phyloP scores from a whole-genome alignment of 2,329 filamentous ascomycete species.

The Verticillium isaacii region DNA sequence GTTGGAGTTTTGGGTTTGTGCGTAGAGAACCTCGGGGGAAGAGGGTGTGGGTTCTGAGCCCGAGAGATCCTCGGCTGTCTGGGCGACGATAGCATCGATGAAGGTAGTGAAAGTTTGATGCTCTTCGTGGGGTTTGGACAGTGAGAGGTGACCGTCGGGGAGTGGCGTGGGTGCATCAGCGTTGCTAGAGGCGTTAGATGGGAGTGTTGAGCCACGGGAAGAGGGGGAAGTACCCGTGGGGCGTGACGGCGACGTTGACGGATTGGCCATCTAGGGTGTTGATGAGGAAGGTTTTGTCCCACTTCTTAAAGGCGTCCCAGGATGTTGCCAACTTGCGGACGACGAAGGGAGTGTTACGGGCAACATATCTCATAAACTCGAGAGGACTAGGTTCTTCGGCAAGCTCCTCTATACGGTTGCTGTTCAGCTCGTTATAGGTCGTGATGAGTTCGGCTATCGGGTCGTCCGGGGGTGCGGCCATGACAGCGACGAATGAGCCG shows the following conservation, averaged over 20 bases:
- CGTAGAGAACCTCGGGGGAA: slow-evolving; percentile 56
- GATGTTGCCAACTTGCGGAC: slow-evolving; percentile 55
- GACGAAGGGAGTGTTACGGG: slow-evolving; percentile 70
- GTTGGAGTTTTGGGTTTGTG: slow-evolving; percentile 82
- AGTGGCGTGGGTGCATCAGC: slow-evolving; percentile 48
- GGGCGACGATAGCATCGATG: slow-evolving; percentile 53
- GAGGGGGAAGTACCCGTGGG: slow-evolving; percentile 48
- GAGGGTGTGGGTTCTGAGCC: slow-evolving; percentile 10
- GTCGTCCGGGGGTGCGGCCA: slow-evolving; percentile 19
- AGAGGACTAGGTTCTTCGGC: slow-evolving; percentile 63
- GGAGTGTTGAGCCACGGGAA: background rate
- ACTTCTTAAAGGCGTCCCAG: slow-evolving; percentile 60
- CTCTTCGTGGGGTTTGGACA: slow-evolving; percentile 70
- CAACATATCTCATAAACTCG: slow-evolving; percentile 75
- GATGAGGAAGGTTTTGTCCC: slow-evolving; percentile 58
- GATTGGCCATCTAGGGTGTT: slow-evolving; percentile 45
- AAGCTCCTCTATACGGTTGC: slow-evolving; percentile 54
- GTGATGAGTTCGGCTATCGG: slow-evolving; percentile 53
- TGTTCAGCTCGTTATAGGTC: slow-evolving; percentile 71
- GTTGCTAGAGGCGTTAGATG: slow-evolving; percentile 23
- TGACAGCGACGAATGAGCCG: background rate
- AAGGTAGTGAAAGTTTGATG: slow-evolving; percentile 58
- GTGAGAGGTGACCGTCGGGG: slow-evolving; percentile 35
- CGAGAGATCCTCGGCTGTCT: slow-evolving; percentile 31
- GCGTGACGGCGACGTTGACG: slow-evolving; percentile 77